Base-by-base conservation (phyloP, 176 grass and related monocot genomes). In the Tuctoria greenei region DNA sequence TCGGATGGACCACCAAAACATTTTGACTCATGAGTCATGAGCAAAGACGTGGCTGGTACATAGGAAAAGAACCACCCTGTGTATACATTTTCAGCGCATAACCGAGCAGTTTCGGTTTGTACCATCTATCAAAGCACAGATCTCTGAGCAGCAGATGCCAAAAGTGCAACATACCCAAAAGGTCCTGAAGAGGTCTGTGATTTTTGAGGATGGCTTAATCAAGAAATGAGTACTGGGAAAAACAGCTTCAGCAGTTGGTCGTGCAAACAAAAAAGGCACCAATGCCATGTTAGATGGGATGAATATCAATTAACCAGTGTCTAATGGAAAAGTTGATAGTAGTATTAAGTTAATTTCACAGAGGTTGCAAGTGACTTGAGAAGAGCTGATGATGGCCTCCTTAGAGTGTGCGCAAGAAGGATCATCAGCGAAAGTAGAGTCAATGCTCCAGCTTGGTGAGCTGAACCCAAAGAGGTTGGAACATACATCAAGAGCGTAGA, bases 371-470 rank as follows among this genome's bases (percentile, higher is more conserved):
- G 70, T 4, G 91, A 86, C 38, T 88, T 95, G 42, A 95, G 69
- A 71, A 90, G 73, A 43, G 89, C 65, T 64, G 87, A 85, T 7
- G 95, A 95, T 0, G 91, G 95, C 75, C 76, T 95, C 56, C 95
- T 90, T 66, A 99, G 74, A 39, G 89, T 92, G 73, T 99, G 95
- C 16, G 67, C 76, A 67, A 99, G 87, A 76, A 95, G 70, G 44
- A 99, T 79, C 89, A 92, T 84, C 54, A 99, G 63, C 16, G 84
- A 92, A 47, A 99, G 49, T 26, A 99, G 25, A 26, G 95, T 90
- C 75, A 95, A 84, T 57, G 95, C 95, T 28, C 95, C 95, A 82
- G 91, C 95, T 82, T 99, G 95, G 56, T 99, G 95, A 46, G 89
- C 95, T 66, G 95, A 99, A 24, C 89, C 89, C 72, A 99, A 66